Base-by-base conservation (phyloP, 1,284 basidiomycete species). In the Gyrodon tennesseensis region DNA sequence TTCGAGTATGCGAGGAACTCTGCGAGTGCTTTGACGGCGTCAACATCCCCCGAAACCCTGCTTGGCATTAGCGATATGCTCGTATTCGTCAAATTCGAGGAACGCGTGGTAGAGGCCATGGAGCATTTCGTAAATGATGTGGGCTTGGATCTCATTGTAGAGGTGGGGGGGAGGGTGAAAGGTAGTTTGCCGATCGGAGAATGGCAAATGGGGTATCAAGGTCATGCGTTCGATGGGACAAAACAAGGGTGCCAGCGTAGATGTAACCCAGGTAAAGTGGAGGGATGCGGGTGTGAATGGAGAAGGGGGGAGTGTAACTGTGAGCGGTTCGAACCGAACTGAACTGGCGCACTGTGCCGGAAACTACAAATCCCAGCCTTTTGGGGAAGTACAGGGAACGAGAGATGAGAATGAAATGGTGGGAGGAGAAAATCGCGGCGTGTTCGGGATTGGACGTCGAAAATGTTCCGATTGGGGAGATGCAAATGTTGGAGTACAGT, bases 201-300 rank as follows among this genome's bases (percentile, higher is more conserved):
- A 98, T 93, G 65, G 92, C 86, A 75, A 98, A 94, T 0, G 93
- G 92, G 21, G 94, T 98, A 55, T 89, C 84, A 65, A 98, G 86
- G 79, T 98, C 95, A 77, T 94, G 97, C 0, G 92, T 90, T 25
- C 96, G 84, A 73, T 97, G 93, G 7, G 93, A 95, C 75, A 98
- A 97, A 55, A 90, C 83, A 58, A 99, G 88, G 11, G 94, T 96
- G 52, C 96, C 96, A 18, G 94, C 94, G 75, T 98, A 98, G 60
- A 96, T 84, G 77, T 90, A 96, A 21, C 96, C 96, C 37, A 99
- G 34, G 94, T 93, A 75, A 98, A 98, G 77, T 98, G 94, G 5
- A 97, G 81, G 0, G 94, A 93, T 0, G 95, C 92, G 0, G 96
- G 92, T 0, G 96, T 97, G 78, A 98, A 98, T 0, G 96, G 96